Evolutionary conservation across 2,329 filamentous ascomycete species (phyloP).

Genomic region (Beauveria varroae): DNA sequence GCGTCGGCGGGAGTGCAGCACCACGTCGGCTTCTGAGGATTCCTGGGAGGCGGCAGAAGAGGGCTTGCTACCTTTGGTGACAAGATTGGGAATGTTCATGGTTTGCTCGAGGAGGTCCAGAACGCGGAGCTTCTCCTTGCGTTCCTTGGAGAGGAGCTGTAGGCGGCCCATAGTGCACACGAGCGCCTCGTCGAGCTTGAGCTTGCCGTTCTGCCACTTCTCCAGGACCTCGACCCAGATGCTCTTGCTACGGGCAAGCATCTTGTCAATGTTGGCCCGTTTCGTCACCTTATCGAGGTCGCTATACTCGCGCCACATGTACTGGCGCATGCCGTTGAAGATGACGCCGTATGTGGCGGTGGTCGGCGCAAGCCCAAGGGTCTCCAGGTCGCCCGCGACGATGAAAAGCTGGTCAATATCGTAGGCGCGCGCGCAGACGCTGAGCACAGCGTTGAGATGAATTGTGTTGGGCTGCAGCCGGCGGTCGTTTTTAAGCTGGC

Average conservation of each 20-base stretch:
- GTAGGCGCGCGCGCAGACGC: slow-evolving; percentile 65
- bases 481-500: slow-evolving; percentile 59
- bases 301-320: slow-evolving; percentile 19
- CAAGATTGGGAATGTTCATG: slow-evolving; percentile 61
- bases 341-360: slow-evolving; percentile 73
- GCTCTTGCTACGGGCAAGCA: slow-evolving; percentile 58
- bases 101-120: slow-evolving; percentile 74
- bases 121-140: slow-evolving; percentile 60
- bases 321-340: slow-evolving; percentile 61
- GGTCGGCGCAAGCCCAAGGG: slow-evolving; percentile 55
- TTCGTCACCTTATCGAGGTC: slow-evolving; percentile 24
- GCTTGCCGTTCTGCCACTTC: slow-evolving; percentile 65
- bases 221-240: slow-evolving; percentile 75
- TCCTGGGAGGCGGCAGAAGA: background rate
- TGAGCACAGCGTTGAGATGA: slow-evolving; percentile 83
- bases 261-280: slow-evolving; percentile 30
- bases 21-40: background rate
- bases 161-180: slow-evolving; percentile 75
- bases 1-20: background rate
- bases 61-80: slow-evolving; percentile 10
- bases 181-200: slow-evolving; percentile 70
- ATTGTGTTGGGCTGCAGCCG: slow-evolving; percentile 65
- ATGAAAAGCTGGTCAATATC: slow-evolving; percentile 78
- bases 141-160: slow-evolving; percentile 55
- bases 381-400: slow-evolving; percentile 64